Base-by-base conservation (phyloP, 176 grass and related monocot genomes). In the Oryza nivara region DNA sequence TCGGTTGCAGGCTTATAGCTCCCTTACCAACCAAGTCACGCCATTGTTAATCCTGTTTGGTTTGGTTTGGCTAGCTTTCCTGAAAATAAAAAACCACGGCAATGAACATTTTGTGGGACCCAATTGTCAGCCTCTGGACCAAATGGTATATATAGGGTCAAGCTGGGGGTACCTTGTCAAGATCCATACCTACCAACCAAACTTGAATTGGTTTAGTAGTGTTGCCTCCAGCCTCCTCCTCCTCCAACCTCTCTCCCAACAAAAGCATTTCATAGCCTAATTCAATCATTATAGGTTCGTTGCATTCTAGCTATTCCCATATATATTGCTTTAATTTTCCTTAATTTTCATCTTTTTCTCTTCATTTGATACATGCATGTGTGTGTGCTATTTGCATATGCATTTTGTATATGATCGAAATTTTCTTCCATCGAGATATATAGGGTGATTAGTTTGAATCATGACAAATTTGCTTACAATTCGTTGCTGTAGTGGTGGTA, bases 11-110 rank as follows among this genome's bases (percentile, higher is more conserved):
- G 65, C 65, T 52, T 17, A 41, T 67, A 40, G 47, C 4, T 72
- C 14, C 20, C 49, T 71, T 82, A 28, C 30, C 70, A 71, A 60
- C n/a, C 4, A 68, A 81, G 79, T n/a, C 48, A 81, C 67, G 30
- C 67, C 23, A 70, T 56, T 48, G 68, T 44, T 19, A 40, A 44
- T 23, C 38, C 4, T 17, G 68, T 71, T 19, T 20, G 14, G 68
- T 5, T 44, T 20, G 7, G 68, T 5, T 44, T 71, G 67, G 7
- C 40, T 41, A 41, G 40, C 68, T 71, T 3, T 41, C 10, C 38
- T 22, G 36, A 17, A 71, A 71, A 71, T 71, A 71, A 58, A 60
- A 76, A 38, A 60, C 32, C 17, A 11, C 9, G 17, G 26, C 8
- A 3, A 2, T 23, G 58, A 63, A 63, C 58, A 63, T 63, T n/a